Percentiles rank a stretch among this genome's conserved stretches.
These are phyloP conservation scores for Colletotrichum sansevieriae DNA, from an alignment of 2,329 filamentous ascomycete species.

Conservation along the genomic window DNA sequence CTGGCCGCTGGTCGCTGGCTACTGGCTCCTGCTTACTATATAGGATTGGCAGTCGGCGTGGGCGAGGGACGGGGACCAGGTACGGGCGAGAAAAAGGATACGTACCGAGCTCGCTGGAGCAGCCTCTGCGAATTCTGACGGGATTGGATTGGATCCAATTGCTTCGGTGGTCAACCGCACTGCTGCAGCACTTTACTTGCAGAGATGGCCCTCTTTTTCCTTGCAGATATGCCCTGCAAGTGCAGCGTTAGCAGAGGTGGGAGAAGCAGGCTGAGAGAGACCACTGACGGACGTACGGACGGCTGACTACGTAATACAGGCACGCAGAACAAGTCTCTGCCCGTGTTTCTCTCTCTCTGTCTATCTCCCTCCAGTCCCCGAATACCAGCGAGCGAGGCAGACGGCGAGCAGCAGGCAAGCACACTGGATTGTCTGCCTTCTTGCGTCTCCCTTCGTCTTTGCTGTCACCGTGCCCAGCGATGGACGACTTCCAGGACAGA, in stretches of 20 bases:
- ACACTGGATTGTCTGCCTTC: conserved; percentile 24
- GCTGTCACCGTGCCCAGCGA: conserved; percentile 7
- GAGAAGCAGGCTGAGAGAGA: conserved; percentile 27
- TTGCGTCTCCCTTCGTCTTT: conserved; percentile 5
- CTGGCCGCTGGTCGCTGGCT: too few species aligned
- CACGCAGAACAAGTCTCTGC: neutral
- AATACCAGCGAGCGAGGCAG: conserved; percentile 4
- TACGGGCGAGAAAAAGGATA: neutral
- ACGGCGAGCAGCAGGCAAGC: conserved; percentile 15
- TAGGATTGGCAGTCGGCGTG: conserved; percentile 14
- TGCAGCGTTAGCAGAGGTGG: conserved; percentile 16
- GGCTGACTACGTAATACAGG: neutral
- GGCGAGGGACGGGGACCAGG: conserved; percentile 17
- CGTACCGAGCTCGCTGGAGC: conserved; percentile 17
- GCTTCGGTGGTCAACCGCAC: conserved; percentile 6
- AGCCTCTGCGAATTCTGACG: neutral
- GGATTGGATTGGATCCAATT: neutral
- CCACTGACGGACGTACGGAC: neutral
- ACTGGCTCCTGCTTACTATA: neutral
- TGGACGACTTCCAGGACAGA: neutral
- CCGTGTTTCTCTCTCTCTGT: neutral
- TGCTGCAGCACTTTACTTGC: conserved; percentile 35
- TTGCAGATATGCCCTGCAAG: conserved; percentile 41
- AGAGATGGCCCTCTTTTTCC: conserved; percentile 39
- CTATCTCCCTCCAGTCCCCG: neutral